Conservation (phyloP, 345 rosid species). For the Limnanthes douglasii region DNA sequence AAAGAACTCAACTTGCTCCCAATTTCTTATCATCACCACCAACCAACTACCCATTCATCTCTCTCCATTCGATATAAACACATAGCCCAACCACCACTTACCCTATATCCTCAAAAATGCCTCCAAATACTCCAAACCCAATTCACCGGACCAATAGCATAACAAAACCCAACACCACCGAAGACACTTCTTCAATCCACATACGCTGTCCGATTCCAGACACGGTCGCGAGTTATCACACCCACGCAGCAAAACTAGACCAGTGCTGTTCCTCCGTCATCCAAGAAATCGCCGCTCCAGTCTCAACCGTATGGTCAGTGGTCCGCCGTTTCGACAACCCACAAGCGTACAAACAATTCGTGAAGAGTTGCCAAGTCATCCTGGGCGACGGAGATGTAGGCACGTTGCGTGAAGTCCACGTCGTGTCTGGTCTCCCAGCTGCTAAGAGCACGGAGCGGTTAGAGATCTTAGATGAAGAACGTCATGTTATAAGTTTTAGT, state of each 20-base stretch:
- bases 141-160: no score
- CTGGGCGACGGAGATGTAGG: slow-evolving; percentile 70
- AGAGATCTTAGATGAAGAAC: slow-evolving; percentile 80
- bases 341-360: slow-evolving; percentile 66
- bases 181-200: no score
- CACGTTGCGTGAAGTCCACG: slow-evolving; percentile 50
- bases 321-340: slow-evolving; percentile 80
- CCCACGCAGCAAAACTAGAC: slow-evolving; percentile 27
- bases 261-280: slow-evolving; percentile 61
- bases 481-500: slow-evolving; percentile 62
- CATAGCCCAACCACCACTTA: no score
- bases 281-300: slow-evolving; percentile 45
- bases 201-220: no score
- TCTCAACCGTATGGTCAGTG: slow-evolving; percentile 59
- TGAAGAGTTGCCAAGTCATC: slow-evolving; percentile 58
- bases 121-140: no score
- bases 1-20: no score
- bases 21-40: no score
- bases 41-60: no score
- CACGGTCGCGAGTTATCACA: slow-evolving; percentile 36
- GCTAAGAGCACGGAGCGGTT: slow-evolving; percentile 62
- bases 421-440: slow-evolving; percentile 85
- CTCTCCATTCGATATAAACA: no score
- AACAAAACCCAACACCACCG: no score
- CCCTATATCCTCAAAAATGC: no score